Conservation (phyloP, 345 rosid species). For the Camelina neglecta region DNA sequence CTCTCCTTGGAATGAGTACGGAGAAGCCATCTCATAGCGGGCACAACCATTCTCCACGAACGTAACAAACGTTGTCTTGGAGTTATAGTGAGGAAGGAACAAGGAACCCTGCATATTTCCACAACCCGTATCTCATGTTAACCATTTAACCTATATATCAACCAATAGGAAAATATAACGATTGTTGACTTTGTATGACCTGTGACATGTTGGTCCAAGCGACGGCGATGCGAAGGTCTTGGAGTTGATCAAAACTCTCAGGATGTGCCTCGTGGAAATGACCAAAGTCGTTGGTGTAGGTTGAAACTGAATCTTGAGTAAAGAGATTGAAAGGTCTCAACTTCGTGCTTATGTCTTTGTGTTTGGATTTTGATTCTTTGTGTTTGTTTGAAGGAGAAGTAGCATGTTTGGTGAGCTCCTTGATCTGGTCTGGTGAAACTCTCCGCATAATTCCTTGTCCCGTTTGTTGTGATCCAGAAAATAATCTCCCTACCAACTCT, state of each 20-base stretch:
- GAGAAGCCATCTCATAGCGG: constrained; percentile 60
- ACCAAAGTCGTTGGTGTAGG: constrained; percentile 53
- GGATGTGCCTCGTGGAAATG: constrained; percentile 53
- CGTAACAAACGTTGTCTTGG: constrained; percentile 43
- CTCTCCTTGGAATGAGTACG: constrained; percentile 35
- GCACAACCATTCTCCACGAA: constrained; percentile 53
- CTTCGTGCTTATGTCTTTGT: not conserved
- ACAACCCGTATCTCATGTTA: not conserved
- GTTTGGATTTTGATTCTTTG: constrained; percentile 8
- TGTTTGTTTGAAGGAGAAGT: constrained; percentile 38
- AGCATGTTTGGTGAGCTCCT: constrained; percentile 39
- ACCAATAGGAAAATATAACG: not conserved
- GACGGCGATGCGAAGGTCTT: constrained; percentile 42
- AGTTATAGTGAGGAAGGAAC: constrained; percentile 57
- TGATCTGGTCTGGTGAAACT: constrained; percentile 43
- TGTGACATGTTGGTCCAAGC: constrained; percentile 44
- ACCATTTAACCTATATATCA: not conserved
- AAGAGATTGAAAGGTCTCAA: constrained; percentile 49
- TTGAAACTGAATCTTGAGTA: constrained; percentile 33
- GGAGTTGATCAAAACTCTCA: constrained; percentile 46
- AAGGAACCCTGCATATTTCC: constrained; percentile 44
- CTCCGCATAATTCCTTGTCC: constrained; percentile 41
- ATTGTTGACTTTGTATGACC: constrained; percentile 35
- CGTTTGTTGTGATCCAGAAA: constrained; percentile 40
- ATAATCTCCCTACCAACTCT: constrained; percentile 47